Evolutionary conservation across 2,329 filamentous ascomycete genomes (phyloP).

Genomic region (Monosporascus ibericus): DNA sequence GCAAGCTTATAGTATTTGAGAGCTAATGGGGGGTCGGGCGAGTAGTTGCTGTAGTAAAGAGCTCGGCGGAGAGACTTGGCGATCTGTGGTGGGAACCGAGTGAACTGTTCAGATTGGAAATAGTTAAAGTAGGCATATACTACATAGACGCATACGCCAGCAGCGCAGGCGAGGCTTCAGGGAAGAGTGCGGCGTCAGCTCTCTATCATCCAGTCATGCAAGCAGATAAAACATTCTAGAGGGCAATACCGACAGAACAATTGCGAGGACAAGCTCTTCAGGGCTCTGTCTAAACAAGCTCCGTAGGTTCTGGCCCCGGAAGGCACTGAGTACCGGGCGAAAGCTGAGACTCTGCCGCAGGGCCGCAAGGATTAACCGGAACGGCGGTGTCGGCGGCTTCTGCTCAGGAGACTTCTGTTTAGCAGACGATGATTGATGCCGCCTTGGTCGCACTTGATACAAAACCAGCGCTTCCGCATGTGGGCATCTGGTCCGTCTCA

Average conservation of each 20-base stretch:
- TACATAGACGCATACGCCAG: conserved; percentile 31
- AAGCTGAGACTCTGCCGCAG: conserved; percentile 28
- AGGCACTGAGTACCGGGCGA: conserved; percentile 28
- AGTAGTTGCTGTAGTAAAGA: conserved; percentile 77
- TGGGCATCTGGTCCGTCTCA: conserved; percentile 1
- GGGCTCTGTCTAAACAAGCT: conserved; percentile 36
- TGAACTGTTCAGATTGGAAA: conserved; percentile 51
- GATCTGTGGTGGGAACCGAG: conserved; percentile 60
- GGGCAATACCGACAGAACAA: conserved; percentile 31
- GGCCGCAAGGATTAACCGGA: conserved; percentile 21
- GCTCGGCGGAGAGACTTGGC: conserved; percentile 76
- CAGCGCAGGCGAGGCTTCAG: conserved; percentile 28
- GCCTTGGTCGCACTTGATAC: conserved; percentile 15
- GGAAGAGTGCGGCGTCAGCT: conserved; percentile 14
- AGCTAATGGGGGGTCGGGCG: conserved; percentile 68
- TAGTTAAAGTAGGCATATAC: conserved; percentile 45
- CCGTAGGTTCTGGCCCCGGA: conserved; percentile 32
- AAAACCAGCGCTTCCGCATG: conserved; percentile 6
- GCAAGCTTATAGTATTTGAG: conserved; percentile 80
- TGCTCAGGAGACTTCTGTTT: conserved; percentile 11
- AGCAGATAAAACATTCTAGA: not conserved
- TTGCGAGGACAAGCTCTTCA: conserved; percentile 35
- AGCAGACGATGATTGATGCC: conserved; percentile 17
- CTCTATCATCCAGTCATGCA: not conserved
- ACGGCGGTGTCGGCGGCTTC: conserved; percentile 18